A percentile compares a stretch with the other conserved stretches of the same genome.
Evolutionary conservation across 2,329 filamentous ascomycete species (phyloP).

Genomic region (Penicillium rolfsii): DNA sequence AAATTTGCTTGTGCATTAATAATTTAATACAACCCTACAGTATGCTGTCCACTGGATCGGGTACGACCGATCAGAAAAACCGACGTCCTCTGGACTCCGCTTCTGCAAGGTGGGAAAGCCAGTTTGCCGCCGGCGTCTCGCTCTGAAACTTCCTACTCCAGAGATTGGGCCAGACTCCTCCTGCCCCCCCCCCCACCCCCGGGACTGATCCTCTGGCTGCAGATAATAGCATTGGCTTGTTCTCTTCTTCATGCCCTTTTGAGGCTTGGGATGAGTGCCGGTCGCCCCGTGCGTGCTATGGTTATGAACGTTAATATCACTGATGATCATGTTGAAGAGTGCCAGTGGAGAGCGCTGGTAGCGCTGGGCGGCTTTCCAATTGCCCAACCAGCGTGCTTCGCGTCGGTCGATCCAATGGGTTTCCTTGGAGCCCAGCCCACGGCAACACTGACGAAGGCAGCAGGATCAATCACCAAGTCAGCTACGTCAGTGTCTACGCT

Average conservation of each 20-base stretch:
- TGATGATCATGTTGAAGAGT: neutral
- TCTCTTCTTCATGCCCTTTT: neutral
- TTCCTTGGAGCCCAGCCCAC: neutral
- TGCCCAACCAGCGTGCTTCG: neutral
- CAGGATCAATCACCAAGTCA: neutral
- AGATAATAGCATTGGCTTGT: neutral
- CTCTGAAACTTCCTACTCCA: conserved; percentile 2
- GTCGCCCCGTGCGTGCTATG: conserved; percentile 3
- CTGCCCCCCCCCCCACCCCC: neutral
- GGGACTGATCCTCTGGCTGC: neutral
- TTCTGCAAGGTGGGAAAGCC: conserved; percentile 4
- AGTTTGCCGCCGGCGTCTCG: conserved; percentile 11
- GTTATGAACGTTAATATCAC: conserved; percentile 2
- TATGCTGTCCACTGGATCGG: neutral
- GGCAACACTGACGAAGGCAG: neutral
- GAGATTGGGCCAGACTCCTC: neutral
- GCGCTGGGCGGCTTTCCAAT: conserved; percentile 1
- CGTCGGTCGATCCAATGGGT: neutral
- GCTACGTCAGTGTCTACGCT: neutral
- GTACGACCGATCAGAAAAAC: conserved; percentile 1
- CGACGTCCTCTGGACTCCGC: neutral
- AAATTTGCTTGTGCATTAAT: neutral
- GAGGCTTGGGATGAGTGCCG: neutral
- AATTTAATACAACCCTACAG: neutral
- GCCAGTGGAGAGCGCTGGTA: neutral